A percentile compares a stretch with the other conserved stretches of the same genome.
Conservation (phyloP, 1,139 yeast genomes). For the Saccharomycopsis phalli region DNA sequence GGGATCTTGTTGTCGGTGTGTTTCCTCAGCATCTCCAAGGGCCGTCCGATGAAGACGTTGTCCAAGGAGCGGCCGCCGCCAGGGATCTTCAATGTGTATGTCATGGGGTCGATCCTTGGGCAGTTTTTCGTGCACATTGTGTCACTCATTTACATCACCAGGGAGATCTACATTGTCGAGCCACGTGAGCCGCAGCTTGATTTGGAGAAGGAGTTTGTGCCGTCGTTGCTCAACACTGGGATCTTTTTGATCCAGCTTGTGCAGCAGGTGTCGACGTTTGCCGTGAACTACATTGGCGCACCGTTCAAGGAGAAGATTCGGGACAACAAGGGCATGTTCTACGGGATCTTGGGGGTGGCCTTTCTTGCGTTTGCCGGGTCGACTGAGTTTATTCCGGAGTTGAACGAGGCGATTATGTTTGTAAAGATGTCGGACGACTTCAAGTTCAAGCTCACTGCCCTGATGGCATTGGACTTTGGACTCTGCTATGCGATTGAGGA, state of each 20-base stretch:
- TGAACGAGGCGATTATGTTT: conserved; percentile 83
- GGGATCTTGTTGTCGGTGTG: conserved; percentile 89
- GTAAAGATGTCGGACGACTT: conserved; percentile 77
- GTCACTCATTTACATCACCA: conserved; percentile 73
- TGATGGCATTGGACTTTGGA: conserved; percentile 68
- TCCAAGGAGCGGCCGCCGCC: conserved; percentile 96
- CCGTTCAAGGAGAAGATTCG: conserved; percentile 90
- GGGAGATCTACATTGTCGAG: conserved; percentile 76
- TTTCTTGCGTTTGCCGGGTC: conserved; percentile 85
- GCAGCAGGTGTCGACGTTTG: conserved; percentile 95
- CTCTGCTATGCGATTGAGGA: conserved; percentile 77
- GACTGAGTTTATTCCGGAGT: conserved; percentile 90
- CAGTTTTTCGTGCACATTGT: conserved; percentile 90
- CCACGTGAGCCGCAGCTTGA: conserved; percentile 88
- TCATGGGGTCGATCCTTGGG: conserved; percentile 95
- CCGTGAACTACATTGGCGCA: conserved; percentile 94
- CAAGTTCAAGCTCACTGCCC: conserved; percentile 65
- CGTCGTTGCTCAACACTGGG: conserved; percentile 91
- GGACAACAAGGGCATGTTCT: conserved; percentile 95
- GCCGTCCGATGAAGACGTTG: conserved; percentile 80
- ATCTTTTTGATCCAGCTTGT: conserved; percentile 90
- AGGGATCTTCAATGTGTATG: conserved; percentile 88
- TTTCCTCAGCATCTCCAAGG: conserved; percentile 91
- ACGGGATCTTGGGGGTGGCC: conserved; percentile 87
- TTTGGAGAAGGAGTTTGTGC: conserved; percentile 78